Conservation (phyloP, 2,329 filamentous ascomycete genomes). For the Pyricularia pennisetigena region DNA sequence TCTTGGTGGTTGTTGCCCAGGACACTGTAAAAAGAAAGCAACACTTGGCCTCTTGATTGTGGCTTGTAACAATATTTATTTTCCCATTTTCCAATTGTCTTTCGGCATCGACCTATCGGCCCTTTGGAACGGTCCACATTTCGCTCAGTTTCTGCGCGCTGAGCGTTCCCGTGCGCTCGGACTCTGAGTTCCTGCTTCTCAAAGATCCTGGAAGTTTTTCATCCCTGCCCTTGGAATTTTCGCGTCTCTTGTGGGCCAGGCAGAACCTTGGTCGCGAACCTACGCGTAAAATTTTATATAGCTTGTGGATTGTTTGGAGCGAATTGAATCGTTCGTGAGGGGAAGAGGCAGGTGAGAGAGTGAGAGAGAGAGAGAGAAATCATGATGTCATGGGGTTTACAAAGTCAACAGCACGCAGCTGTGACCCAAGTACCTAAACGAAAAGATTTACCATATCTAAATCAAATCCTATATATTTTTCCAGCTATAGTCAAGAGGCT, state of each 20-base stretch:
- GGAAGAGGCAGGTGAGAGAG: not conserved
- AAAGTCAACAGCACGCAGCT: not conserved
- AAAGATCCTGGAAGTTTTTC: not conserved
- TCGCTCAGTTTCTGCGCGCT: not conserved
- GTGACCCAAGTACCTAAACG: not conserved
- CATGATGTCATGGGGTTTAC: not conserved
- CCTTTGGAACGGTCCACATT: not conserved
- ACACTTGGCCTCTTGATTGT: not conserved
- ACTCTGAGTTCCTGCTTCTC: not conserved
- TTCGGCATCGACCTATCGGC: not conserved
- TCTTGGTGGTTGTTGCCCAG: not conserved
- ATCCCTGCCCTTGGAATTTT: not conserved
- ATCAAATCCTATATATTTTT: not conserved
- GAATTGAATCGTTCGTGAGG: not conserved
- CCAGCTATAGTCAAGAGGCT: not conserved
- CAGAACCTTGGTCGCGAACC: not conserved
- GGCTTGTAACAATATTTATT: not conserved
- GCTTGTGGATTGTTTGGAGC: not conserved
- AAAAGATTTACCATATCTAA: not conserved
- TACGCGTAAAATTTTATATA: not conserved
- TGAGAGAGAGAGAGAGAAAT: not conserved
- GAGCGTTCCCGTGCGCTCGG: not conserved
- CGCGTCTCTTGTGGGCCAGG: not conserved
- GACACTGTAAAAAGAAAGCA: not conserved
- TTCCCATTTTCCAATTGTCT: not conserved